These are phyloP conservation scores for Candolleomyces aberdarensis DNA, from an alignment of 768 basidiomycete genomes.

Conservation along the genomic window DNA sequence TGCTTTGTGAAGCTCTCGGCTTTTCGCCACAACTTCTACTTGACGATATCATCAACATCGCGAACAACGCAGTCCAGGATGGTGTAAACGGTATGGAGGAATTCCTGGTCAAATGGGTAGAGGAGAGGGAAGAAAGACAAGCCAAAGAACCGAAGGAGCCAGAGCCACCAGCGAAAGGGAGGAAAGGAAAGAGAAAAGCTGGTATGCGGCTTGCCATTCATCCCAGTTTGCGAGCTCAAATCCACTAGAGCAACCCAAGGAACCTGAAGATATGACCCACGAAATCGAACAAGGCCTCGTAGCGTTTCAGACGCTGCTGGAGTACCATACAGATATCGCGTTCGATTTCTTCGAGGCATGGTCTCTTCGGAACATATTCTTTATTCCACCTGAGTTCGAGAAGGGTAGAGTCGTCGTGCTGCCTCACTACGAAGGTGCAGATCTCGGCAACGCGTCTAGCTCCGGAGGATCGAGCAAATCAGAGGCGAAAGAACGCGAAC, in stretches of 20 bases:
- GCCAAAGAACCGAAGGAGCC: constrained; percentile 15
- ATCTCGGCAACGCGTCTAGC: constrained; percentile 53
- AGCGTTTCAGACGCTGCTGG: constrained; percentile 84
- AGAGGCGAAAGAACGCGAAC: constrained; percentile 49
- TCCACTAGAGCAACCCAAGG: not conserved
- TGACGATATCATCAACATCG: constrained; percentile 83
- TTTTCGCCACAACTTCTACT: constrained; percentile 83
- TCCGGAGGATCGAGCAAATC: not conserved
- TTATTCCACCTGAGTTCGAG: constrained; percentile 63
- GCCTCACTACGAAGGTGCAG: constrained; percentile 71
- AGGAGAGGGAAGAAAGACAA: constrained; percentile 49
- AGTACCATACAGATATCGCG: constrained; percentile 85
- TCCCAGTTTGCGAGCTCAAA: not conserved
- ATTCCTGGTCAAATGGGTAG: constrained; percentile 71
- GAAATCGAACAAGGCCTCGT: constrained; percentile 80
- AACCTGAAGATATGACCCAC: constrained; percentile 33
- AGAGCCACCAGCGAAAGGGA: constrained; percentile 19
- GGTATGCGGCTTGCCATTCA: not conserved
- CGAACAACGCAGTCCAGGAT: constrained; percentile 75
- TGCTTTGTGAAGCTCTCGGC: constrained; percentile 72
- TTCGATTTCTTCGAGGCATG: constrained; percentile 92
- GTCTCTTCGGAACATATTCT: constrained; percentile 86
- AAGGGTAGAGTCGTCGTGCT: constrained; percentile 43
- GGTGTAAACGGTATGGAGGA: constrained; percentile 79
- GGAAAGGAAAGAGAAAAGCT: constrained; percentile 8